phyloP scores from a whole-genome alignment of 768 basidiomycete genomes.

The Plicaturopsis crispa region DNA sequence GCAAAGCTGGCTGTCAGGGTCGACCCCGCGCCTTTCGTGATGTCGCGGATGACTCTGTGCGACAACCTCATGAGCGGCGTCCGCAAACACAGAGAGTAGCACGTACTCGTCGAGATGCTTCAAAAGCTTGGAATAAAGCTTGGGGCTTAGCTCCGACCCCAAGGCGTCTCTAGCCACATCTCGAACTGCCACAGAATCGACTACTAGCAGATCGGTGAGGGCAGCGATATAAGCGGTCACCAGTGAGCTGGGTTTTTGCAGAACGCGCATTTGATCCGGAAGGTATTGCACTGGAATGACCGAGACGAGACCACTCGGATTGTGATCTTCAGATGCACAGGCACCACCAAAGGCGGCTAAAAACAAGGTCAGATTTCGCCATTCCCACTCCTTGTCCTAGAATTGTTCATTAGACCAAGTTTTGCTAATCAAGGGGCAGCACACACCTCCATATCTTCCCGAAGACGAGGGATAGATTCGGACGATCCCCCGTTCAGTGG shows the following conservation, averaged over 20 bases:
- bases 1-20: constrained; percentile 34
- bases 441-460: too few relatives aligned
- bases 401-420: constrained; percentile 1
- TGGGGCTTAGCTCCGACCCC: constrained; percentile 69
- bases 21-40: constrained; percentile 37
- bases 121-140: constrained; percentile 59
- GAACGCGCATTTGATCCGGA: constrained; percentile 67
- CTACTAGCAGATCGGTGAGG: constrained; percentile 61
- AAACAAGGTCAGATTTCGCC: constrained; percentile 80
- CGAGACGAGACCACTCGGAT: constrained; percentile 39
- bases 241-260: constrained; percentile 48
- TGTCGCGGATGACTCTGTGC: constrained; percentile 44
- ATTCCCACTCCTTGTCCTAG: constrained; percentile 71
- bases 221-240: constrained; percentile 61
- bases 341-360: constrained; percentile 68
- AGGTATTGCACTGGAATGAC: constrained; percentile 50
- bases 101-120: constrained; percentile 70
- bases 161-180: constrained; percentile 77
- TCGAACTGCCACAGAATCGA: constrained; percentile 58
- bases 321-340: constrained; percentile 46
- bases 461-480: not conserved
- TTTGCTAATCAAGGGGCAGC: not conserved
- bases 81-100: not conserved
- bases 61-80: not conserved
- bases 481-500: constrained; percentile 1